phyloP scores from a whole-genome alignment of 805 yeast genomes.

The Cyberlindnera bimundalis region DNA sequence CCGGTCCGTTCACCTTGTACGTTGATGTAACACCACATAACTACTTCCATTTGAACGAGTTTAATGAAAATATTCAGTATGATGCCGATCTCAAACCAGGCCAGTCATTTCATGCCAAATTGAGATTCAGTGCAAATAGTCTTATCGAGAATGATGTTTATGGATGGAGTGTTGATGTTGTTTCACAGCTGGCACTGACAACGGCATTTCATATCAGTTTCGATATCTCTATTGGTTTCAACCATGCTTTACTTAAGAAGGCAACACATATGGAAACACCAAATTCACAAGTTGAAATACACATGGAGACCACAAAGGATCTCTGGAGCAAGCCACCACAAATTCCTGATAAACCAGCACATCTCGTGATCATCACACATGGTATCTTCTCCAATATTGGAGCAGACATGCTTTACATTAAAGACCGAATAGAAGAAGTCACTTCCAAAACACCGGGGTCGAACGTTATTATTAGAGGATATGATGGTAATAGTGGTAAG shows the following conservation, averaged over 20 bases:
- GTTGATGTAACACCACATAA: constrained; percentile 73
- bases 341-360: constrained; percentile 54
- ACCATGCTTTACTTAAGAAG: constrained; percentile 27
- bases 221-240: constrained; percentile 55
- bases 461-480: constrained; percentile 80
- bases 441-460: constrained; percentile 17
- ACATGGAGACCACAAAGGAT: constrained; percentile 53
- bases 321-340: constrained; percentile 74
- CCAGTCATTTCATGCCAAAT: constrained; percentile 55
- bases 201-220: constrained; percentile 65
- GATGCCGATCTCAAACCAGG: constrained; percentile 66
- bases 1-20: constrained; percentile 87
- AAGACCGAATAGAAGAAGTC: constrained; percentile 65
- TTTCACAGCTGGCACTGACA: constrained; percentile 75
- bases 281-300: constrained; percentile 19
- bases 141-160: constrained; percentile 33
- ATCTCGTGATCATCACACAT: constrained; percentile 83
- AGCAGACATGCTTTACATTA: constrained; percentile 85
- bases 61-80: constrained; percentile 40
- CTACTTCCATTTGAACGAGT: constrained; percentile 48
- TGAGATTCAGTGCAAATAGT: constrained; percentile 48
- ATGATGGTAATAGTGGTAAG: constrained; percentile 75
- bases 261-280: neutral
- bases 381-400: constrained; percentile 89
- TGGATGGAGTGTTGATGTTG: constrained; percentile 77